Evolutionary conservation across 2,329 filamentous ascomycete species (phyloP), one percentile per base, ranked within the genome.

Genomic region (Hirsutella minnesotensis): DNA sequence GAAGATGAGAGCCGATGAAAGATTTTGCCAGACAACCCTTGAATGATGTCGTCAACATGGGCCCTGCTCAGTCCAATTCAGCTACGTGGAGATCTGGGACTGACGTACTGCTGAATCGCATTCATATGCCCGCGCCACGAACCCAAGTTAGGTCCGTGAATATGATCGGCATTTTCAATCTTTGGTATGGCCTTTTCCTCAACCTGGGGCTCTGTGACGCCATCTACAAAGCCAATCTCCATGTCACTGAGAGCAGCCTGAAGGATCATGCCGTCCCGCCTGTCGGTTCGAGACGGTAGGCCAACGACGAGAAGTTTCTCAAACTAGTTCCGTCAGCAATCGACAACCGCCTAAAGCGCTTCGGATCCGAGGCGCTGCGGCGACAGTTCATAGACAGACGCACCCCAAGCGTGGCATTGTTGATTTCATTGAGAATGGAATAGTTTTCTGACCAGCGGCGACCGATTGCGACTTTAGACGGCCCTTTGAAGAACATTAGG

Each of bases 291-390:
- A 16, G 61, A 60, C 1, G 69, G 67, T 5, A 76, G 62, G 39
- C 69, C 72, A 36, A 77, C 63, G 19, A 72, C 69, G 47, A 75
- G 65, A n/a, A 77, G 68, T 40, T 70, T 63, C 29, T 70, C 59
- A 47, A 77, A 77, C 72, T 75, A 22, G 30, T 3, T n/a, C 5
- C n/a, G 30, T 31, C 10, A 31, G 10, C 8, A 15, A 30, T n/a
- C n/a, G n/a, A n/a, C n/a, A n/a, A n/a, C n/a, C n/a, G n/a, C n/a
- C n/a, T n/a, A n/a, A n/a, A n/a, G n/a, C n/a, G n/a, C n/a, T n/a
- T n/a, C n/a, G n/a, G n/a, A n/a, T n/a, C n/a, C 30, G 30, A 31
- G 3, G 30, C 5, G 4, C 8, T 4, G n/a, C 30, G 30, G 10
- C 30, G 30, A 12, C 7, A 10, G n/a, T 12, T 12, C 5, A 5